A percentile compares a stretch with the other conserved stretches of the same genome.
Evolutionary conservation across 2,329 filamentous ascomycete genomes (phyloP).

Genomic region (Thielaviopsis ethacetica): DNA sequence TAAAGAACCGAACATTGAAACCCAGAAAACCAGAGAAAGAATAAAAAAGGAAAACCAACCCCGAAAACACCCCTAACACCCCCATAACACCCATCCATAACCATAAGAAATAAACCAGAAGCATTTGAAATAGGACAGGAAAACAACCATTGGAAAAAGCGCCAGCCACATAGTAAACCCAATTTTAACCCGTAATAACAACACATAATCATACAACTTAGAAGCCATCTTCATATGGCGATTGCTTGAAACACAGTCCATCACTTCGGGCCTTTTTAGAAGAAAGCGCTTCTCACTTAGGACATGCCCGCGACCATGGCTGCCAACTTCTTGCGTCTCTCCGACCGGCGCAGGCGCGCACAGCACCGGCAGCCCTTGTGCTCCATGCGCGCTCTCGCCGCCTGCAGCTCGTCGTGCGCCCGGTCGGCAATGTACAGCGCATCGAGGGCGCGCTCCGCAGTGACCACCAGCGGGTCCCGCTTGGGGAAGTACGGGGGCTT

Average conservation of each 20-base stretch:
- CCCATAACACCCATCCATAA: neutral
- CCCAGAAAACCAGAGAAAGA: neutral
- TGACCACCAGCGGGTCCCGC: neutral
- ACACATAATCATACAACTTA: too few relatives aligned
- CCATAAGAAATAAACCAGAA: too few relatives aligned
- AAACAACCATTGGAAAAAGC: too few relatives aligned
- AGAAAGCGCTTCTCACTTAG: neutral
- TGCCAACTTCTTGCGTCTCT: neutral
- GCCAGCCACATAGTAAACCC: too few relatives aligned
- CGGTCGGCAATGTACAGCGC: neutral
- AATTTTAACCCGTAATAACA: too few relatives aligned
- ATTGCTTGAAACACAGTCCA: too few relatives aligned
- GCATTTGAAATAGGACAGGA: too few relatives aligned
- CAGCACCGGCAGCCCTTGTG: neutral
- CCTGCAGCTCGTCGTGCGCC: neutral
- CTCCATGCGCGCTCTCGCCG: neutral
- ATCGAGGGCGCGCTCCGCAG: neutral
- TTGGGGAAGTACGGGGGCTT: neutral
- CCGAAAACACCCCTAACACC: neutral
- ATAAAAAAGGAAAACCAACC: neutral
- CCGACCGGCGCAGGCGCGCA: neutral
- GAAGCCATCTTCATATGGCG: too few relatives aligned
- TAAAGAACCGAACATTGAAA: neutral
- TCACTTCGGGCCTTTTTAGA: too few relatives aligned
- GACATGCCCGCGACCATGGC: neutral